Base-by-base conservation (phyloP, 106 monocot genomes). In the Iris macrosiphon region DNA sequence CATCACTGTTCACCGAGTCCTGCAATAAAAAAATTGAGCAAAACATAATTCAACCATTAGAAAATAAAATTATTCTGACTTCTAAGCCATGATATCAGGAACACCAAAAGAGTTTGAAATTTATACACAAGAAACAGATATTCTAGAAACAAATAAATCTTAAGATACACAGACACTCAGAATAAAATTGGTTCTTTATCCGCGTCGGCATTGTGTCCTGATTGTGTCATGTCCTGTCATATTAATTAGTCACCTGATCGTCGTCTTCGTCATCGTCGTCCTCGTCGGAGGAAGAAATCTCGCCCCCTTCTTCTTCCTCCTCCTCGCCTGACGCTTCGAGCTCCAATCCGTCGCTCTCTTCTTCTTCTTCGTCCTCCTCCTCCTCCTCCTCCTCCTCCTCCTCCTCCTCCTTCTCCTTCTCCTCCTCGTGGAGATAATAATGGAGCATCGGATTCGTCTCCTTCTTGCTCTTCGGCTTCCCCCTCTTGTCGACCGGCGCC, bases 401-500 rank as follows among this genome's bases (percentile, higher is more conserved):
- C 3, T 4, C 38, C 21, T 42, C 33, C 31, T 72, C 45, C 31
- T 50, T 51, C 18, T 19, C 42, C 43, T 56, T 33, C 3, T 57
- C 84, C 20, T 86, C 52, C 25, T 90, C 57, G 6, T 77, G 55
- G 41, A 74, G 70, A 60, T 90, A 86, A 61, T 90, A 82, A 16
- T 72, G 64, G 1, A 57, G 49, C 19, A 89, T 50, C 2, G 65
- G 75, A 31, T 79, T 82, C 34, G 34, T 60, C 30, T n/a, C 34
- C 42, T 72, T 79, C 34, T 32, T 66, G 67, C 75, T 76, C 66
- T 59, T 76, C 32, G 57, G 49, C 53, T 65, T 79, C 37, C 96
- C 90, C 43, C 83, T 51, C 77, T 96, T 90, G 46, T 90, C 83
- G 19, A 86, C 77, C 0, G 86, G 85, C 12, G 90, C 86, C 3